Conservation (phyloP, 129 eudicot species). For the Erigeron canadensis region DNA sequence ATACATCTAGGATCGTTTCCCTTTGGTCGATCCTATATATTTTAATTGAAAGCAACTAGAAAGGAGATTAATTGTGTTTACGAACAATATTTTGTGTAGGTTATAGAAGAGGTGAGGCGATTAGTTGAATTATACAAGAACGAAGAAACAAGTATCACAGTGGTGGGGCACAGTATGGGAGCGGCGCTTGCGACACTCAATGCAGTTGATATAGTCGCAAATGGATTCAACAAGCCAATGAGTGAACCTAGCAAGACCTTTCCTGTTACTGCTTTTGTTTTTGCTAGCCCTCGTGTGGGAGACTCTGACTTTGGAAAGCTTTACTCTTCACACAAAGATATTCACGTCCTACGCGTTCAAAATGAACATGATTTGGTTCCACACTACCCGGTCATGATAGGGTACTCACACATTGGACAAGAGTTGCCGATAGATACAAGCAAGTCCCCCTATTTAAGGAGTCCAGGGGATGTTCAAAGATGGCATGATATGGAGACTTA, state of each 20-base stretch:
- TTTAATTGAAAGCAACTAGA: neutral
- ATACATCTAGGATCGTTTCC: no score
- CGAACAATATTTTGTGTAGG: conserved; percentile 36
- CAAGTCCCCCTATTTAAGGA: conserved; percentile 56
- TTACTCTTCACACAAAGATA: conserved; percentile 21
- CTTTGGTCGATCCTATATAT: no score
- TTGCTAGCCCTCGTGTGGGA: conserved; percentile 86
- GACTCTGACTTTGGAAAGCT: conserved; percentile 40
- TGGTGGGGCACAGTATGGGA: conserved; percentile 86
- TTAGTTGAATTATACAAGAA: conserved; percentile 72
- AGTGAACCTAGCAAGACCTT: conserved; percentile 35
- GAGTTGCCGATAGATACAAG: conserved; percentile 61
- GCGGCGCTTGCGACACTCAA: conserved; percentile 74
- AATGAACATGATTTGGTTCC: conserved; percentile 68
- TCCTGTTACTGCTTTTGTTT: conserved; percentile 74
- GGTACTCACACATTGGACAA: conserved; percentile 62
- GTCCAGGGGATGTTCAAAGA: conserved; percentile 51
- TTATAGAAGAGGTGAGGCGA: conserved; percentile 59
- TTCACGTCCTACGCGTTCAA: conserved; percentile 47
- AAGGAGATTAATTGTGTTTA: neutral
- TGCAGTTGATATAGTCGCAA: conserved; percentile 70
- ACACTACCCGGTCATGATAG: conserved; percentile 42
- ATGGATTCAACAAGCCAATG: conserved; percentile 53
- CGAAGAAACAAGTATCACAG: conserved; percentile 75
- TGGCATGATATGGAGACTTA: conserved; percentile 81